A percentile compares a stretch with the other conserved stretches of the same genome.
phyloP scores from a whole-genome alignment of 2,329 filamentous ascomycete species.

The Coniochaeta hoffmannii region DNA sequence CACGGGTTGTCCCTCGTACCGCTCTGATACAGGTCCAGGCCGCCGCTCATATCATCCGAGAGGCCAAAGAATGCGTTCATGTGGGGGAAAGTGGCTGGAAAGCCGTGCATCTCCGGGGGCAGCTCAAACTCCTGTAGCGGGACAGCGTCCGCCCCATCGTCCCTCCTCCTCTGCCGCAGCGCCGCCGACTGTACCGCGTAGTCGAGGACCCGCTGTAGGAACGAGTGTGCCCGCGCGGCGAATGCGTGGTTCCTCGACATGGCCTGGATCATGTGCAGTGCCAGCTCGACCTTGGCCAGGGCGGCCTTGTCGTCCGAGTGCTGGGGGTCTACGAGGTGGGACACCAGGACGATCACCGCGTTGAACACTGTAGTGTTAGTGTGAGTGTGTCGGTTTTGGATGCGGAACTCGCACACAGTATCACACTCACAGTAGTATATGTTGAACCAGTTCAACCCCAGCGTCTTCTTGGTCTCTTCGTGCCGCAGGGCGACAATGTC shows the following conservation, averaged over 20 bases:
- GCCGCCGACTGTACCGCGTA: neutral
- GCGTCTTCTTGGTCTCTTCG: slow-evolving; percentile 5
- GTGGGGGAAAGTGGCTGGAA: neutral
- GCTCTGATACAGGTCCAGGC: neutral
- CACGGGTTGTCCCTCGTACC: neutral
- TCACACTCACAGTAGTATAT: slow-evolving; percentile 8
- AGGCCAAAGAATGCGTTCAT: neutral
- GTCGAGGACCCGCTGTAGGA: slow-evolving; percentile 3
- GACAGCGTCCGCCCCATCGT: neutral
- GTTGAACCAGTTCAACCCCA: slow-evolving; percentile 8
- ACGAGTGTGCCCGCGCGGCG: slow-evolving; percentile 6
- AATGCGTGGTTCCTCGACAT: slow-evolving; percentile 7
- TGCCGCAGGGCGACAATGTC: slow-evolving; percentile 4
- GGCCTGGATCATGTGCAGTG: slow-evolving; percentile 6
- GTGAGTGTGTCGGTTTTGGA: no score
- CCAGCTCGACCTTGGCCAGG: slow-evolving; percentile 5
- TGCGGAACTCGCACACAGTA: no score
- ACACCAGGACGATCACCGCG: slow-evolving; percentile 6
- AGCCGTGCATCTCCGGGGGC: neutral
- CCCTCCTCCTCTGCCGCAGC: neutral
- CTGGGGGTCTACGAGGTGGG: slow-evolving; percentile 6
- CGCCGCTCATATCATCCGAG: neutral
- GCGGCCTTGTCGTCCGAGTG: slow-evolving; percentile 4
- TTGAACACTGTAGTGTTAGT: no score
- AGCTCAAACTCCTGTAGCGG: neutral